Evolutionary conservation across 805 yeast species (phyloP).

Genomic region (Candida peoriensis): DNA sequence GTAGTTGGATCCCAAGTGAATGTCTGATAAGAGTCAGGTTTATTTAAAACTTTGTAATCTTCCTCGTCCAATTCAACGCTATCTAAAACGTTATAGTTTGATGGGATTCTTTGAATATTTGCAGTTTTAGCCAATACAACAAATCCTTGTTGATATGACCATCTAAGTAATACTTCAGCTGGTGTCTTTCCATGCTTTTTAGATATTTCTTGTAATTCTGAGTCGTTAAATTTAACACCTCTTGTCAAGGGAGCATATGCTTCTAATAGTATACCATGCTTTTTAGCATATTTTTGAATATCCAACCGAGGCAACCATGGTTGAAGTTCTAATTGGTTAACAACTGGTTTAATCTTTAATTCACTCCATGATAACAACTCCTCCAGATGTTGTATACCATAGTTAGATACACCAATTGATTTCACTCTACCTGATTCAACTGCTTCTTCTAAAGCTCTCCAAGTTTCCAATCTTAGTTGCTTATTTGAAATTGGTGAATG

Average conservation of each 20-base stretch:
- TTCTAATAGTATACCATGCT: conserved; percentile 54
- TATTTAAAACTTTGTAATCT: conserved; percentile 14
- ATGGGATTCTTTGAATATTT: conserved; percentile 12
- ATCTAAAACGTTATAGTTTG: conserved; percentile 17
- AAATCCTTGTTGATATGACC: conserved; percentile 22
- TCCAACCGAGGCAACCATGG: conserved; percentile 76
- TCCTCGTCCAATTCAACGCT: conserved; percentile 21
- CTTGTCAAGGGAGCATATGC: conserved; percentile 79
- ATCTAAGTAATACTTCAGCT: conserved; percentile 16
- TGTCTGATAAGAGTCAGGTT: conserved; percentile 16
- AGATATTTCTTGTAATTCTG: conserved; percentile 45
- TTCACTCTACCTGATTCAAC: conserved; percentile 52
- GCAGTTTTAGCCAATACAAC: conserved; percentile 20
- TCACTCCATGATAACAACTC: conserved; percentile 56
- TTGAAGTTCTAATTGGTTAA: conserved; percentile 76
- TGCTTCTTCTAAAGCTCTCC: conserved; percentile 71
- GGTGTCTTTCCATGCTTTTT: conserved; percentile 27
- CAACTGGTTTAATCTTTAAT: conserved; percentile 53
- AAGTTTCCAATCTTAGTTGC: conserved; percentile 51
- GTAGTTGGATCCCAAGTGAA: conserved; percentile 22
- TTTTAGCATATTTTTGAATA: conserved; percentile 54
- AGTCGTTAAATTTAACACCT: conserved; percentile 54
- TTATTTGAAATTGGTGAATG: conserved; percentile 55
- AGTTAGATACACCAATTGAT: conserved; percentile 78
- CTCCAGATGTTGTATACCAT: conserved; percentile 52